These are phyloP conservation scores for Orbilia javanica DNA, from an alignment of 2,329 filamentous ascomycete species.

Conservation along the genomic window DNA sequence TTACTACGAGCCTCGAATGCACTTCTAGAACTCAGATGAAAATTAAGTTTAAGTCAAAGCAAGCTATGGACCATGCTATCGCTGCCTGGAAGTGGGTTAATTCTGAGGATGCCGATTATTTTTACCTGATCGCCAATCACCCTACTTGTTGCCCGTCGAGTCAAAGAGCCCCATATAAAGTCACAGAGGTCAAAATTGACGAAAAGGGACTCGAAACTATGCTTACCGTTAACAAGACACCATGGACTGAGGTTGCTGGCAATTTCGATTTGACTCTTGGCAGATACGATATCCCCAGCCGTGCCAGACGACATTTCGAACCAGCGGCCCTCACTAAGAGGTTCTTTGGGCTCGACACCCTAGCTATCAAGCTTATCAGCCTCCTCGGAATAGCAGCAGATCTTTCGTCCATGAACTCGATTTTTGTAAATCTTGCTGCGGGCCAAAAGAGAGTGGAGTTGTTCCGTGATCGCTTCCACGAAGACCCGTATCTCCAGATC, in stretches of 20 bases:
- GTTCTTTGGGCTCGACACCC: constrained; percentile 25
- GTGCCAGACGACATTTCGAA: constrained; percentile 9
- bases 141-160: constrained; percentile 62
- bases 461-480: constrained; percentile 42
- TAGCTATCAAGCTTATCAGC: constrained; percentile 36
- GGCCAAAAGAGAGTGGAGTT: constrained; percentile 4
- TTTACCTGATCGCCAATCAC: constrained; percentile 64
- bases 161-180: constrained; percentile 62
- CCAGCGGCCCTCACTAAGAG: constrained; percentile 20
- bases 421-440: constrained; percentile 34
- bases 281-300: constrained; percentile 18
- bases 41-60: constrained; percentile 63
- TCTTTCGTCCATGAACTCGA: constrained; percentile 22
- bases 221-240: constrained; percentile 19
- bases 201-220: not conserved
- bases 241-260: constrained; percentile 39
- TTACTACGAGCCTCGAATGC: constrained; percentile 63
- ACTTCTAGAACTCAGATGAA: constrained; percentile 29
- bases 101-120: constrained; percentile 61
- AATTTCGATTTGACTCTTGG: constrained; percentile 48
- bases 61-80: constrained; percentile 62
- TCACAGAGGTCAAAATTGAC: constrained; percentile 22
- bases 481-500: constrained; percentile 37
- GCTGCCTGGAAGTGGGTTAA: constrained; percentile 63
- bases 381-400: constrained; percentile 29